phyloP scores from a whole-genome alignment of 176 grass and related monocot genomes.

The Bothriochloa decipiens region DNA sequence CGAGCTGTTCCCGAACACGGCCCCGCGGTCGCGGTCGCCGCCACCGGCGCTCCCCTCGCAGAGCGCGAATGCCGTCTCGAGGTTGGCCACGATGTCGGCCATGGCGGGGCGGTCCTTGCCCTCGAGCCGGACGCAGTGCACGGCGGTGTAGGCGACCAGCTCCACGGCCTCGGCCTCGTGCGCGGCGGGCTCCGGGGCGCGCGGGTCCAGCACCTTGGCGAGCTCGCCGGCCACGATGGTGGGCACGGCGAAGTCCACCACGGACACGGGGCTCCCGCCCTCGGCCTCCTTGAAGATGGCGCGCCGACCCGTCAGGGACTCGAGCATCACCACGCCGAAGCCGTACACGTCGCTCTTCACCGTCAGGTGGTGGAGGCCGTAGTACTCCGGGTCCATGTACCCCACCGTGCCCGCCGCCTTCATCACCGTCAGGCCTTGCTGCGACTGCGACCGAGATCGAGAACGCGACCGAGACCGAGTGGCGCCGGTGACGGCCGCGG shows the following conservation, averaged over 20 bases:
- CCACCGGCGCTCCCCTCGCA: constrained; percentile 54
- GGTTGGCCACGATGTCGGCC: constrained; percentile 76
- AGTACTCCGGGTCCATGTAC: constrained; percentile 99
- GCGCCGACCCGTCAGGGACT: constrained; percentile 70
- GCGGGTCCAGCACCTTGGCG: constrained; percentile 57
- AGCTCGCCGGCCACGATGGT: constrained; percentile 63
- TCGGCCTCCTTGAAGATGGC: constrained; percentile 79
- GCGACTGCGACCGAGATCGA: background rate
- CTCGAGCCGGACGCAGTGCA: constrained; percentile 73
- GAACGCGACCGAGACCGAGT: background rate
- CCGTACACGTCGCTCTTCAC: constrained; percentile 97
- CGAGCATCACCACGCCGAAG: constrained; percentile 91
- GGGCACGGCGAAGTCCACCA: constrained; percentile 76
- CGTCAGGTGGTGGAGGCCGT: constrained; percentile 82
- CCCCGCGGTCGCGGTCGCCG: background rate
- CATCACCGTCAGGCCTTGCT: constrained; percentile 28
- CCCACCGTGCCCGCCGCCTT: constrained; percentile 87
- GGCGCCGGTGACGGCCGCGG: too few species aligned
- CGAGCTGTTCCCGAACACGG: constrained; percentile 46
- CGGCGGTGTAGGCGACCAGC: constrained; percentile 77
- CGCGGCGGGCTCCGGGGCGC: constrained; percentile 24
- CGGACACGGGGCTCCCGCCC: constrained; percentile 51
- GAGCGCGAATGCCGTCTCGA: constrained; percentile 74
- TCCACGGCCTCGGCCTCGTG: constrained; percentile 85
- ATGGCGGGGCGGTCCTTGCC: constrained; percentile 71